These are phyloP conservation scores for Aspergillus ruber DNA, from an alignment of 2,329 filamentous ascomycete genomes.

Conservation along the genomic window DNA sequence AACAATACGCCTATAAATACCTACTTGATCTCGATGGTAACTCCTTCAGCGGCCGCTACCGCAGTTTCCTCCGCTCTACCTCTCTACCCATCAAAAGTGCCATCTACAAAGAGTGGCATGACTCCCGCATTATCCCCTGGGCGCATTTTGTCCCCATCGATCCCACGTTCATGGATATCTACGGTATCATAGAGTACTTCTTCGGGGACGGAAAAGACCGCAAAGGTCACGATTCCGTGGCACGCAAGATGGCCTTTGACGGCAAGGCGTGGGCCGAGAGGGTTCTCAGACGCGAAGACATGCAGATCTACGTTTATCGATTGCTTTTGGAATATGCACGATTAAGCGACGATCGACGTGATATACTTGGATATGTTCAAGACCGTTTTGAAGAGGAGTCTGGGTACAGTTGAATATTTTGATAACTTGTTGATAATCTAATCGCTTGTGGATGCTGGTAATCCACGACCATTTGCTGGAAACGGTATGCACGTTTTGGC, in stretches of 20 bases:
- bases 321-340: conserved; percentile 60
- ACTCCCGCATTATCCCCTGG: conserved; percentile 67
- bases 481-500: too few species aligned
- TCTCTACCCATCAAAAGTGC: conserved; percentile 71
- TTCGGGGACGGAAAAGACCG: conserved; percentile 47
- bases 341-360: conserved; percentile 28
- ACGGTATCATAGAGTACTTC: conserved; percentile 68
- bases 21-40: conserved; percentile 73
- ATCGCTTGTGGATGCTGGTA: too few species aligned
- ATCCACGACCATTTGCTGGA: too few species aligned
- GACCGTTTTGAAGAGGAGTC: conserved; percentile 2
- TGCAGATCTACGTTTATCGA: conserved; percentile 64
- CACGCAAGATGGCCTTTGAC: conserved; percentile 57
- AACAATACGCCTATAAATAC: conserved; percentile 55
- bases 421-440: neutral
- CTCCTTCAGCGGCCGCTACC: conserved; percentile 62
- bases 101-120: conserved; percentile 75
- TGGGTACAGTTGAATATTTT: neutral
- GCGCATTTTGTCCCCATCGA: conserved; percentile 78
- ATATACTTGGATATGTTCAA: conserved; percentile 14
- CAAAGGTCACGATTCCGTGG: conserved; percentile 46
- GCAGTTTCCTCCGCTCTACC: conserved; percentile 62
- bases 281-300: conserved; percentile 64
- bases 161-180: conserved; percentile 65
- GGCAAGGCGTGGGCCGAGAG: conserved; percentile 63